Percentiles rank a stretch among this genome's conserved stretches.
These are phyloP conservation scores for Picea glauca DNA, from an alignment of 75 land plant species.

Conservation along the genomic window DNA sequence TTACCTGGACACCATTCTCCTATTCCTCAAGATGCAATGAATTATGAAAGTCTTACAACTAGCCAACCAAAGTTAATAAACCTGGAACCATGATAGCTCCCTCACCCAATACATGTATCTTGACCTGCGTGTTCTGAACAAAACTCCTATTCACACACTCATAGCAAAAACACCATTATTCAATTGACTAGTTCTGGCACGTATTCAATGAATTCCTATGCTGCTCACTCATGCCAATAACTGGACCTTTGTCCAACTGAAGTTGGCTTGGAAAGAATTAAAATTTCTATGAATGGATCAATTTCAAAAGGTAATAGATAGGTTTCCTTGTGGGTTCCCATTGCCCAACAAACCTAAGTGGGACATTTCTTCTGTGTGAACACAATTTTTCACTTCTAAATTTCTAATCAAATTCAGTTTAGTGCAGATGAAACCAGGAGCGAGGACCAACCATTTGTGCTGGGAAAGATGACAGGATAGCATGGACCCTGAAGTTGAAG, in stretches of 20 bases:
- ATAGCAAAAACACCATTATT: neutral
- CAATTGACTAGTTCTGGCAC: neutral
- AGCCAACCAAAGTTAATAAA: too few relatives aligned
- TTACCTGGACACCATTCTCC: too few relatives aligned
- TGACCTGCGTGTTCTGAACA: neutral
- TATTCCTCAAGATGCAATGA: too few relatives aligned
- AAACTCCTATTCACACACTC: neutral
- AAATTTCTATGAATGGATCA: neutral
- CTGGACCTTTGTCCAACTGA: neutral
- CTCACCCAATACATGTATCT: too few relatives aligned
- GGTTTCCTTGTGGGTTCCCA: neutral
- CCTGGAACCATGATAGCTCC: too few relatives aligned
- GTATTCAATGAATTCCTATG: neutral
- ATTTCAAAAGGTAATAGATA: neutral
- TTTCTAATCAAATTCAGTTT: neutral
- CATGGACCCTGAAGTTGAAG: slow-evolving; percentile 83
- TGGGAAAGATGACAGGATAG: slow-evolving; percentile 83
- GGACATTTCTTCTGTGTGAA: neutral
- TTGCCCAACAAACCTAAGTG: too few relatives aligned
- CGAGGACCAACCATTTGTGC: slow-evolving; percentile 61
- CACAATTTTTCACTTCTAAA: neutral
- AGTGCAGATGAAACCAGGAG: neutral
- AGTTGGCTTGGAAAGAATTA: neutral
- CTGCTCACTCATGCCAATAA: neutral
- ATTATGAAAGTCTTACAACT: too few relatives aligned